phyloP scores from a whole-genome alignment of 1,284 basidiomycete species.

The Bondarzewia mesenterica region DNA sequence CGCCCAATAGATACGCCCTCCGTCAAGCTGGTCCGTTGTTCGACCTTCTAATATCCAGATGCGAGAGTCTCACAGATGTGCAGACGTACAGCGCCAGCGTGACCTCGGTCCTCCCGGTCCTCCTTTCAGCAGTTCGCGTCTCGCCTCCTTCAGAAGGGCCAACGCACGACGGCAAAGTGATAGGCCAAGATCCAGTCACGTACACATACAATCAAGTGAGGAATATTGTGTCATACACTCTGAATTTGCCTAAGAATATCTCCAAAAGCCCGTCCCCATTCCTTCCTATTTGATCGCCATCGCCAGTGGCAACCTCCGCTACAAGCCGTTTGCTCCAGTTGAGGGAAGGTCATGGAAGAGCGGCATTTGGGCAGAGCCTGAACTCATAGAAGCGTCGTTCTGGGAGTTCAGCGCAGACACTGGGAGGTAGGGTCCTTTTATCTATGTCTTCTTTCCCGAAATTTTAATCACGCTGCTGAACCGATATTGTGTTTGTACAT shows the following conservation, averaged over 20 bases:
- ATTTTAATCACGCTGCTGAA: not conserved
- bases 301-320: constrained; percentile 77
- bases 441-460: not conserved
- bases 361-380: constrained; percentile 88
- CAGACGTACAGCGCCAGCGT: constrained; percentile 77
- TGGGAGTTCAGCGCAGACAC: constrained; percentile 89
- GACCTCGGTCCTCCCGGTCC: constrained; percentile 68
- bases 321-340: constrained; percentile 54
- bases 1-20: constrained; percentile 50
- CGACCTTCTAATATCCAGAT: constrained; percentile 45
- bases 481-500: not conserved
- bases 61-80: constrained; percentile 41
- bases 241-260: not conserved
- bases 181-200: constrained; percentile 61
- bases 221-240: no score
- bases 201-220: constrained; percentile 67
- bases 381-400: constrained; percentile 69
- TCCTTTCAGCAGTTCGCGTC: constrained; percentile 78
- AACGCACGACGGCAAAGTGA: constrained; percentile 55
- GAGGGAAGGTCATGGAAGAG: constrained; percentile 68
- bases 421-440: constrained; percentile 41
- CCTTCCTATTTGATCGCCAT: constrained; percentile 87
- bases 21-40: constrained; percentile 57
- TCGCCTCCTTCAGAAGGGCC: constrained; percentile 64
- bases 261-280: constrained; percentile 65